These are phyloP conservation scores for Durotheca rogersii DNA, from an alignment of 495 filamentous ascomycete species.

Conservation along the genomic window DNA sequence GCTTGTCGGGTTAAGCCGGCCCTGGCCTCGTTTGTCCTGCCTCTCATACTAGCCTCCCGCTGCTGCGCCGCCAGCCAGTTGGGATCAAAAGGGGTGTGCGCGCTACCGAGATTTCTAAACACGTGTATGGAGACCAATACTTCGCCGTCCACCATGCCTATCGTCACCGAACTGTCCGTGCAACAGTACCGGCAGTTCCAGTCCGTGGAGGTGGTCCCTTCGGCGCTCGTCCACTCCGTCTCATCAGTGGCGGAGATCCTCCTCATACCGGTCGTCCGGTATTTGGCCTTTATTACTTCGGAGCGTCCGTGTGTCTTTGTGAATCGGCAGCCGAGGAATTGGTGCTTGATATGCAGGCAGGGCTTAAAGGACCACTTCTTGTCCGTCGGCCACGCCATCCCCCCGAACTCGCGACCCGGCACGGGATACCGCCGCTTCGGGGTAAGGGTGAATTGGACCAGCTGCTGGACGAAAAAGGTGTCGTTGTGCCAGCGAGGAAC, in stretches of 20 bases:
- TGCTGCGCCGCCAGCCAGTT: constrained; percentile 29
- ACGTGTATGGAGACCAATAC: constrained; percentile 23
- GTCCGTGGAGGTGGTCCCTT: constrained; percentile 2
- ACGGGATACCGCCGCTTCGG: constrained; percentile 23
- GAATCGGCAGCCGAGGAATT: constrained; percentile 23
- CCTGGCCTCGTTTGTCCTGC: background rate
- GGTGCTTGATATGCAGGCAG: constrained; percentile 28
- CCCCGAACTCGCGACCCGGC: background rate
- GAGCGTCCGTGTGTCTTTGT: constrained; percentile 17
- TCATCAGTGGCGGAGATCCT: background rate
- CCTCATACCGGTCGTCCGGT: constrained; percentile 12
- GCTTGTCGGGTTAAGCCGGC: background rate
- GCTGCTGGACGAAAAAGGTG: constrained; percentile 24
- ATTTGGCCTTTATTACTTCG: constrained; percentile 21
- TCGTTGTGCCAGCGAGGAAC: constrained; percentile 10
- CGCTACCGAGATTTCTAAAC: constrained; percentile 33
- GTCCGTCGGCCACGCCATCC: background rate
- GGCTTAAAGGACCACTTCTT: constrained; percentile 20
- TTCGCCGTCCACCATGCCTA: constrained; percentile 19
- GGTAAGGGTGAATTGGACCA: constrained; percentile 21
- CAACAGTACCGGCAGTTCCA: constrained; percentile 26
- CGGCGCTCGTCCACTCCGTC: constrained; percentile 23
- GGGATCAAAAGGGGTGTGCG: constrained; percentile 19
- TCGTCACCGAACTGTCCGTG: constrained; percentile 25
- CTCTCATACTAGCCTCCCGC: background rate